Evolutionary conservation across 306 rosid species (phyloP).

Genomic region (Medicago lupulina): DNA sequence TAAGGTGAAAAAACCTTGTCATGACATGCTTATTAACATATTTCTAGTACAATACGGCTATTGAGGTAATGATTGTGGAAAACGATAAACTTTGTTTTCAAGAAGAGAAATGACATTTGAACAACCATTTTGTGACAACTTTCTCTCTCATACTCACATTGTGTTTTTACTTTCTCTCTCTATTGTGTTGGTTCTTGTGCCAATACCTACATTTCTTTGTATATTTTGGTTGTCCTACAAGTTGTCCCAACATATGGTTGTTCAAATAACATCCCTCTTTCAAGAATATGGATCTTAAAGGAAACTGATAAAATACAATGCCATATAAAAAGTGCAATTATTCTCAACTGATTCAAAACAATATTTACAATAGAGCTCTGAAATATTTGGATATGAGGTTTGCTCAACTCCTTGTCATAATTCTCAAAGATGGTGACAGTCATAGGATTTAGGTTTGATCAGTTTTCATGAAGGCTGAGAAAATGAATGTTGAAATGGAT

Average conservation of each 20-base stretch:
- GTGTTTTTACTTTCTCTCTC: too few species aligned
- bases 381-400: neutral
- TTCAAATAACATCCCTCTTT: neutral
- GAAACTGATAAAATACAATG: neutral
- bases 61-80: neutral
- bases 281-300: constrained; percentile 19
- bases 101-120: too few species aligned
- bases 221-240: too few species aligned
- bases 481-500: constrained; percentile 12
- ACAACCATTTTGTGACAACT: too few species aligned
- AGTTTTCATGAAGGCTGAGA: constrained; percentile 11
- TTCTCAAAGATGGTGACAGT: constrained; percentile 1
- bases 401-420: neutral
- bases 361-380: neutral
- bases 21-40: neutral
- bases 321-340: constrained; percentile 11
- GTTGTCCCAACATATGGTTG: too few species aligned
- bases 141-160: too few species aligned
- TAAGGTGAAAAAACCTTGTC: constrained; percentile 27
- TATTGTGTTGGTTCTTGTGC: too few species aligned
- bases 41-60: neutral
- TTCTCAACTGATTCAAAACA: constrained; percentile 12
- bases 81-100: neutral
- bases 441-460: neutral
- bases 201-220: too few species aligned